Evolutionary conservation across 257 asterid genomes (phyloP).

Genomic region (Coffea canephora): DNA sequence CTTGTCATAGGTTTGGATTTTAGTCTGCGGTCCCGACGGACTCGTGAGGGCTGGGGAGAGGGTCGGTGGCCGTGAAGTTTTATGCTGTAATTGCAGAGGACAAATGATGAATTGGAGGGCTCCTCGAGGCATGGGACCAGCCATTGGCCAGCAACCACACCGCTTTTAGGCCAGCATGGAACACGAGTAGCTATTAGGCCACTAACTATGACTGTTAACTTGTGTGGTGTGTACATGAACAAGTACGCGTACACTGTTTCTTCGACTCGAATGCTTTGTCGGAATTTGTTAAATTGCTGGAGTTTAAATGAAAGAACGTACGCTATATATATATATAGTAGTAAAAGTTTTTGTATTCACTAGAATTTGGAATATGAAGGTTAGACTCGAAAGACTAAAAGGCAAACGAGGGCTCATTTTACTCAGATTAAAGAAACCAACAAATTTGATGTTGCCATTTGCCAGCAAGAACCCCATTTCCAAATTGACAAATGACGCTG

Average conservation of each 20-base stretch:
- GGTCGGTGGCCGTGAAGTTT: neutral
- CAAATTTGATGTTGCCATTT: neutral
- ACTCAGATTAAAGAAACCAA: neutral
- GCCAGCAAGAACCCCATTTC: neutral
- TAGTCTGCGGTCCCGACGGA: neutral
- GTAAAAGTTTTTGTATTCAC: too few relatives aligned
- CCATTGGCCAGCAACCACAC: neutral
- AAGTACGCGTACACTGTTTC: neutral
- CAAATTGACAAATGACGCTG: too few relatives aligned
- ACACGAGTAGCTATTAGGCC: too few relatives aligned
- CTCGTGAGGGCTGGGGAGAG: too few relatives aligned
- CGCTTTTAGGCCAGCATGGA: neutral
- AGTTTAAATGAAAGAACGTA: neutral
- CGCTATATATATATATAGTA: too few relatives aligned
- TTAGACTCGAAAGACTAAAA: neutral
- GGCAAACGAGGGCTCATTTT: neutral
- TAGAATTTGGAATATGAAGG: neutral
- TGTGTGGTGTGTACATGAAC: neutral
- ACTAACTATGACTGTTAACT: too few relatives aligned
- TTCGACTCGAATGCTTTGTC: neutral
- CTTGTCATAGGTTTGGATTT: neutral
- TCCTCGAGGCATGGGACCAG: neutral
- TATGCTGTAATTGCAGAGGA: neutral
- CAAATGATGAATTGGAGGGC: neutral
- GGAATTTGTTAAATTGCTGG: neutral